A percentile compares a stretch with the other conserved stretches of the same genome.
Evolutionary conservation across 495 filamentous ascomycete species (phyloP).

Genomic region (Xylaria cubensis): DNA sequence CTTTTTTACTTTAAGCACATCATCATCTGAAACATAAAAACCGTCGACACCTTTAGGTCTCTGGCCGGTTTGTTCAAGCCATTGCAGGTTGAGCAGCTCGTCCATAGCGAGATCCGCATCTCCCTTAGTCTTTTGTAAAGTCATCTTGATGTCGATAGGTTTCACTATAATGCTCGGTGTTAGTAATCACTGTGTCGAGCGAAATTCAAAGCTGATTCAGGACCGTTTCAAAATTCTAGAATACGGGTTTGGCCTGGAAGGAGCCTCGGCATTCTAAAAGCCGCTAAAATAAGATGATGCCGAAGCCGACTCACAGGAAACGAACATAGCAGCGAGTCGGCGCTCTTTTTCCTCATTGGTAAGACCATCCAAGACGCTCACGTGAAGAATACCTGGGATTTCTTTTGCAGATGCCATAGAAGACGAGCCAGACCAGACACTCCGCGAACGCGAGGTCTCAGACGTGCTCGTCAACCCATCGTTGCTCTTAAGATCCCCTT

Average conservation of each 20-base stretch:
- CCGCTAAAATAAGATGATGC: background rate
- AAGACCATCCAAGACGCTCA: slow-evolving; percentile 53
- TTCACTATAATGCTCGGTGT: slow-evolving; percentile 45
- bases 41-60: slow-evolving; percentile 79
- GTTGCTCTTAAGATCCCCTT: slow-evolving; percentile 36
- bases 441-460: slow-evolving; percentile 33
- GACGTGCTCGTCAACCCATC: slow-evolving; percentile 33
- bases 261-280: too few relatives aligned
- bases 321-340: slow-evolving; percentile 72
- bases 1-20: slow-evolving; percentile 54
- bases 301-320: slow-evolving; percentile 40
- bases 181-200: background rate
- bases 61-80: slow-evolving; percentile 66
- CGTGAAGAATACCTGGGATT: slow-evolving; percentile 18
- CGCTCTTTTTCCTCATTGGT: slow-evolving; percentile 62
- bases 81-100: slow-evolving; percentile 76
- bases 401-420: slow-evolving; percentile 28
- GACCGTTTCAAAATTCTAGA: background rate
- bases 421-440: slow-evolving; percentile 29
- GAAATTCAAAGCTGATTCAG: too few relatives aligned
- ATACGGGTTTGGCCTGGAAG: too few relatives aligned
- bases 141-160: slow-evolving; percentile 65
- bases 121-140: slow-evolving; percentile 67
- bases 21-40: slow-evolving; percentile 62
- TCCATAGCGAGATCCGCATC: slow-evolving; percentile 77